Conservation (phyloP, 1,284 basidiomycete species). For the Xerocomus amazonicus region DNA sequence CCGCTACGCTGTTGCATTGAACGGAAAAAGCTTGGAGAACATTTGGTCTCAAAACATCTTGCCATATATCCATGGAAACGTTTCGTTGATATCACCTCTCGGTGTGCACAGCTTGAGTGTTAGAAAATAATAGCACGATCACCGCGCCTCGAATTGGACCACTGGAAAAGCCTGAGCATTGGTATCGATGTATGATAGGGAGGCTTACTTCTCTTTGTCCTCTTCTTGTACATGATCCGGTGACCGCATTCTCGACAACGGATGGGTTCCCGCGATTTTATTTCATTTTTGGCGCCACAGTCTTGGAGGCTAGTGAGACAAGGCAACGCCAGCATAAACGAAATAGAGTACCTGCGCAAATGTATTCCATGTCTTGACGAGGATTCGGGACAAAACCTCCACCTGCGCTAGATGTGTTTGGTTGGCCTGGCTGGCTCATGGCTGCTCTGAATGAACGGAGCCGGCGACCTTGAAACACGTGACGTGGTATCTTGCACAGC, state of each 20-base stretch:
- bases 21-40: too few relatives aligned
- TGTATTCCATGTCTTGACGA: slow-evolving; percentile 80
- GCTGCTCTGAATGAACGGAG: slow-evolving; percentile 1
- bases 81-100: too few relatives aligned
- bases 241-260: slow-evolving; percentile 97
- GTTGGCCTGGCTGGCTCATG: slow-evolving; percentile 32
- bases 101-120: too few relatives aligned
- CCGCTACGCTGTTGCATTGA: too few relatives aligned
- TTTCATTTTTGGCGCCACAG: slow-evolving; percentile 91
- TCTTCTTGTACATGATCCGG: slow-evolving; percentile 99
- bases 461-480: slow-evolving; percentile 13
- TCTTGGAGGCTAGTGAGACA: slow-evolving; percentile 49
- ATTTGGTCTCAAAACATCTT: too few relatives aligned
- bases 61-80: too few relatives aligned
- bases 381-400: slow-evolving; percentile 36
- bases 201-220: slow-evolving; percentile 82
- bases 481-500: slow-evolving; percentile 15
- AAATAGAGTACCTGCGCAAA: slow-evolving; percentile 76
- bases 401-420: slow-evolving; percentile 16
- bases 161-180: slow-evolving; percentile 41
- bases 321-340: background rate
- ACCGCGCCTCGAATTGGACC: slow-evolving; percentile 89
- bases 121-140: slow-evolving; percentile 11
- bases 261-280: slow-evolving; percentile 91
- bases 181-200: slow-evolving; percentile 5